Evolutionary conservation across 2,329 filamentous ascomycete species (phyloP).

Genomic region (Neofusicoccum parvum): DNA sequence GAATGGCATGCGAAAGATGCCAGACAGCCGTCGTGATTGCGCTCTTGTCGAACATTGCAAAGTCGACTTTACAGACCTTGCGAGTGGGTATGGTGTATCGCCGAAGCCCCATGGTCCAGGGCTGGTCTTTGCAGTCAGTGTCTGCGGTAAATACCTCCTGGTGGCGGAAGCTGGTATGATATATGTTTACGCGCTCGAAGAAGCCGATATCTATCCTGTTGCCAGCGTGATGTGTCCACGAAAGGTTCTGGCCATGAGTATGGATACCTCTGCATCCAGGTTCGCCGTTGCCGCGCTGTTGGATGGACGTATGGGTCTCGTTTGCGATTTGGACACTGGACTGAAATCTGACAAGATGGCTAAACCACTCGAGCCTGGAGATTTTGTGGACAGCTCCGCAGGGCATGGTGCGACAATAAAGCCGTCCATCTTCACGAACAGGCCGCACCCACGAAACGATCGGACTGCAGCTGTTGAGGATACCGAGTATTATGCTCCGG

Average conservation of each 20-base stretch:
- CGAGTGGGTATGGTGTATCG: not conserved
- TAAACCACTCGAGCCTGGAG: not conserved
- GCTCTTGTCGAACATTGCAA: constrained; percentile 15
- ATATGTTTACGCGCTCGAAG: constrained; percentile 56
- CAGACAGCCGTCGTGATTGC: constrained; percentile 12
- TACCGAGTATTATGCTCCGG: not conserved
- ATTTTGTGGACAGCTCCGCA: not conserved
- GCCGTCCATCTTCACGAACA: constrained; percentile 24
- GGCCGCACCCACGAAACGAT: not conserved
- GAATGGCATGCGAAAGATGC: constrained; percentile 34
- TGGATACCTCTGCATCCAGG: constrained; percentile 61
- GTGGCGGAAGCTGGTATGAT: constrained; percentile 57
- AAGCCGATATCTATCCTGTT: constrained; percentile 46
- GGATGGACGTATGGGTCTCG: constrained; percentile 61
- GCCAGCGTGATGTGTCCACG: constrained; percentile 60
- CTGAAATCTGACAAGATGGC: not conserved
- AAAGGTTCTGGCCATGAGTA: constrained; percentile 61
- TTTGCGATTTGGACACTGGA: constrained; percentile 55
- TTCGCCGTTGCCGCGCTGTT: constrained; percentile 62
- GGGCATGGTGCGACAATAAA: constrained; percentile 21
- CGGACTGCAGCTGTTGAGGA: not conserved
- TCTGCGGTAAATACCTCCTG: constrained; percentile 61
- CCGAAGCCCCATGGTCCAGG: constrained; percentile 24
- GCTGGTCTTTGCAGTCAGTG: constrained; percentile 56
- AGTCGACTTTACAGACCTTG: constrained; percentile 24